Evolutionary conservation across 2,329 filamentous ascomycete genomes (phyloP), one percentile per base, ranked within the genome.

Genomic region (Ophiocordyceps camponoti-saundersi): DNA sequence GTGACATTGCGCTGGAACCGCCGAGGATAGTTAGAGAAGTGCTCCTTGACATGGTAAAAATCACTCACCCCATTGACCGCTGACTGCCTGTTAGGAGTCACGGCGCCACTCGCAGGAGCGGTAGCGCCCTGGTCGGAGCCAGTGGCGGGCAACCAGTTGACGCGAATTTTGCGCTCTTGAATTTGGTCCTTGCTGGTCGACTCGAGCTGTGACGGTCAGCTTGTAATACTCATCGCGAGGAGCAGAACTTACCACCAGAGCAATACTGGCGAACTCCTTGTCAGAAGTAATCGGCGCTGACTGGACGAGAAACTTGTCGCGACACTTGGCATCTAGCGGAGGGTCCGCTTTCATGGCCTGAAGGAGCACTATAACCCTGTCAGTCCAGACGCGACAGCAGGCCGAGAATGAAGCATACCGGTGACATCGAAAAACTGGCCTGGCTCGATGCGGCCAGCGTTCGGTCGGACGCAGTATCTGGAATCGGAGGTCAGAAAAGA

Each of bases 301-400:
- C 67, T 96, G 90, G 34, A 96, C 90, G 47, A 96, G 77, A 65
- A 96, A 96, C 71, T 96, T 96, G 75, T 96, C 90, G 64, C 86
- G 83, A 71, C 92, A 98, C 65, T 87, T 89, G 51, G 84, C 80
- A 62, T 95, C 89, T 48, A 72, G 65, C 20, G 89, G 77, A 48
- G 90, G 90, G 59, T 96, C 89, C 60, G 87, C 79, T 72, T 95
- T 95, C 92, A 98, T 95, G 22, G 90, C 88, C 69, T 98, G 92
- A 41, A 98, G 79, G 36, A 96, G 80, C 49, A 98, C 92, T 93
- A 52, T 43, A 42, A n/a, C 41, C 15, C 36, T 49, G 53, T 58
- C 47, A 57, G 53, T 50, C 47, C 46, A 41, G 22, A 23, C 20
- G 11, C 13, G 10, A 29, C 34, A 23, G 3, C 11, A 18, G 11